Base-by-base conservation (phyloP, 768 basidiomycete species). In the Kwoniella sp. region DNA sequence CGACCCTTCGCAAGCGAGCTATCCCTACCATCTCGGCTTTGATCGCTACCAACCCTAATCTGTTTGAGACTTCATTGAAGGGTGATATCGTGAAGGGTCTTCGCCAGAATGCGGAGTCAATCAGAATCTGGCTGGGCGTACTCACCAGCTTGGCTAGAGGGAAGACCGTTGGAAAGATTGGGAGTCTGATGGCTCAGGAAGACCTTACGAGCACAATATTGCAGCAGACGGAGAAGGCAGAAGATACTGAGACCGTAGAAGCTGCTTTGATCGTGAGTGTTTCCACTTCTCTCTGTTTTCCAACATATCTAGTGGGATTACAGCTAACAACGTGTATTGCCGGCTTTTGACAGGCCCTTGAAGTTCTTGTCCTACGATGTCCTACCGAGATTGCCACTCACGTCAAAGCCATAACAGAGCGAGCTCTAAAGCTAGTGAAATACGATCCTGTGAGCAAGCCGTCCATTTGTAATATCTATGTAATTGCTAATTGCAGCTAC, bases 361-460 rank as follows among this genome's bases (percentile, higher is more conserved):
- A 99, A 79, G 86, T 88, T 0, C 81, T 98, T 2, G 83, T 94
- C 0, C 80, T 97, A 67, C 85, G 89, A 60, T 92, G 92, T 74
- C 91, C 94, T 0, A 82, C 85, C 6, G 93, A 96, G 71, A 86
- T 89, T 29, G 87, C 89, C 0, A 84, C 88, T 0, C 92, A 88
- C 77, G 78, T 95, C 33, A 81, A 81, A 55, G 80, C 84, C 8
- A 88, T 94, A 68, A 83, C 90, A 17, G 86, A 88, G 63, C 82
- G 85, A 26, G 91, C 89, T 2, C 85, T 83, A 52, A 86, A 88
- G 64, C 88, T 87, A 69, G 89, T 99, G 82, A 94, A 91, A 77
- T 90, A 91, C 76, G 96, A 99, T 79, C 95, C 95, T 0, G 92
- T 94, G 75, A 71, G 88, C n/a, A n/a, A n/a, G n/a, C n/a, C n/a